Evolutionary conservation across 202 grass and related monocot genomes (phyloP), one percentile per base, ranked within the genome.

Genomic region (Zoysia matrella): DNA sequence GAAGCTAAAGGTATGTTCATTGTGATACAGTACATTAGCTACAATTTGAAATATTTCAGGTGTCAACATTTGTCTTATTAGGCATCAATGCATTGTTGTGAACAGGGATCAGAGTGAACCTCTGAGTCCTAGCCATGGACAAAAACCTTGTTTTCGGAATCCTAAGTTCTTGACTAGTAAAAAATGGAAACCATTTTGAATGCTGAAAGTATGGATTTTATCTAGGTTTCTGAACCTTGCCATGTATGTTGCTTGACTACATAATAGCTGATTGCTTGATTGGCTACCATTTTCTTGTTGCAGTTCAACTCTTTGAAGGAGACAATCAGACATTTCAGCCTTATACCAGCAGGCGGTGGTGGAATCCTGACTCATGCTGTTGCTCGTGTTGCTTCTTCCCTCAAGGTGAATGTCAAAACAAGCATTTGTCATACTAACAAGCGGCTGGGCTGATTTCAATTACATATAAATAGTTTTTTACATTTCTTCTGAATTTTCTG

Each of bases 251-350:
- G 5, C 78, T 64, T 79, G 42, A 36, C 69, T 83, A 69, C 43
- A 52, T 36, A 63, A 43, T 60, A 54, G 11, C 11, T 55, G 54
- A 74, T 15, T 10, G 12, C 9, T 40, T 47, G 16, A 67, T 64
- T 49, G 45, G 75, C 40, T 44, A 43, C 62, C 1, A 18, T 60
- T 82, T 93, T 69, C 45, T 65, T 49, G n/a, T 76, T 78, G 84
- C 72, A 99, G 96, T 99, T 99, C 80, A 90, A 92, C 56, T 88
- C 91, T 65, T 88, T 99, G 78, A 96, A 96, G 83, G 81, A 81
- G 66, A 90, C 78, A 70, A 82, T 99, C 70, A 89, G 93, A 54
- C 92, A 94, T 92, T 99, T 94, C 62, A 94, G 96, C 78, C 93
- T 99, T 79, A 92, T 99, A 79, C 96, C 96, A 81, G 72, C 81